Evolutionary conservation across 148 eudicot species (phyloP).

Genomic region (Tetragonia tetragonoides): DNA sequence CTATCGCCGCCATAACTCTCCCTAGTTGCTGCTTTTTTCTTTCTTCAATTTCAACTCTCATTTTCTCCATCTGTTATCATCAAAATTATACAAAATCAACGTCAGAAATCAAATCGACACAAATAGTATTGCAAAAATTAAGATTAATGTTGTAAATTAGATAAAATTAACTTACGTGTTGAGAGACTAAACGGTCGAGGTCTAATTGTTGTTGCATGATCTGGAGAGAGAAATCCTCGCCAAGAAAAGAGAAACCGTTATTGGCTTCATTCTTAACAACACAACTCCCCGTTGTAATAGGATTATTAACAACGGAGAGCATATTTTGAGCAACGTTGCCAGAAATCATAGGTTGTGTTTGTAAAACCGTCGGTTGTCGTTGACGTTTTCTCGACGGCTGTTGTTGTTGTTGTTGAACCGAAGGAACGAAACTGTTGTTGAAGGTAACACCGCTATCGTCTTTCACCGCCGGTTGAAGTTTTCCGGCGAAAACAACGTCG

Average conservation of each 20-base stretch:
- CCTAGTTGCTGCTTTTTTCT: slow-evolving; percentile 39
- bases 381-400: slow-evolving; percentile 48
- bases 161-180: slow-evolving; percentile 48
- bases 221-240: slow-evolving; percentile 62
- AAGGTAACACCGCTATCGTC: slow-evolving; percentile 65
- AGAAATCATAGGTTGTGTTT: slow-evolving; percentile 5
- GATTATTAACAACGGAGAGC: neutral
- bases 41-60: slow-evolving; percentile 56
- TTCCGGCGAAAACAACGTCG: slow-evolving; percentile 9
- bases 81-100: neutral
- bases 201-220: slow-evolving; percentile 65
- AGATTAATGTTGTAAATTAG: neutral
- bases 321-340: neutral
- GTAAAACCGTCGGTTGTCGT: slow-evolving; percentile 27
- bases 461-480: slow-evolving; percentile 31
- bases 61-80: slow-evolving; percentile 64
- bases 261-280: neutral
- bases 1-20: slow-evolving; percentile 43
- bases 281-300: neutral
- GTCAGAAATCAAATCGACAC: neutral
- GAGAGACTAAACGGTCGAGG: slow-evolving; percentile 52
- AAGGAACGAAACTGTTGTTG: slow-evolving; percentile 25
- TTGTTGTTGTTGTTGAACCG: slow-evolving; percentile 11
- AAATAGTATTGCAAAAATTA: neutral
- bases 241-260: slow-evolving; percentile 41